Percentiles rank a stretch among this genome's conserved stretches.
phyloP scores from a whole-genome alignment of 1,139 yeast species.

The Spathaspora jeffriesii region DNA sequence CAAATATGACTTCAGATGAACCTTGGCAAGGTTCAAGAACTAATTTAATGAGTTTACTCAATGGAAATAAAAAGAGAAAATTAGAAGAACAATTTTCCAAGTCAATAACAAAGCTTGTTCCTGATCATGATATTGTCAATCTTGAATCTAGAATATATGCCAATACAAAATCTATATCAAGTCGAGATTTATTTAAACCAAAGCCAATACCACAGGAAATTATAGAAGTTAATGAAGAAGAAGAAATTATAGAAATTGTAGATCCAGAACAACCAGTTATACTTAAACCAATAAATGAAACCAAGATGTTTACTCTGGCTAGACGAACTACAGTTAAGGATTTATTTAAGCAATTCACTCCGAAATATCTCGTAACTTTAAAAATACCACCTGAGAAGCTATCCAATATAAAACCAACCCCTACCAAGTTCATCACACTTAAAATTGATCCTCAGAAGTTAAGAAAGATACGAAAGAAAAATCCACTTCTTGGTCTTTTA shows the following conservation, averaged over 20 bases:
- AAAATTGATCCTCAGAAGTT: slow-evolving; percentile 25
- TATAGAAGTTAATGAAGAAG: background rate
- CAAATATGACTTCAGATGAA: background rate
- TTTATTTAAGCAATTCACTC: slow-evolving; percentile 15
- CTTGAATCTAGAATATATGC: slow-evolving; percentile 3
- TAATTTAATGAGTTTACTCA: slow-evolving; percentile 7
- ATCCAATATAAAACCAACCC: background rate
- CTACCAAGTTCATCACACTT: slow-evolving; percentile 23
- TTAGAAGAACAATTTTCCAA: too few relatives aligned
- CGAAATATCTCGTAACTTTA: slow-evolving; percentile 5
- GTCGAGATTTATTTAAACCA: slow-evolving; percentile 3
- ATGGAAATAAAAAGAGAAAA: slow-evolving; percentile 12
- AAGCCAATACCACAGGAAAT: background rate
- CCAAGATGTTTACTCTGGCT: slow-evolving; percentile 9
- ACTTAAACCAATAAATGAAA: slow-evolving; percentile 5
- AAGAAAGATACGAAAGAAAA: background rate
- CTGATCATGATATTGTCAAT: background rate
- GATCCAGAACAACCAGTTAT: background rate
- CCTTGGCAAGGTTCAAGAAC: background rate
- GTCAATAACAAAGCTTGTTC: slow-evolving; percentile 17
- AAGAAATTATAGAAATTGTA: background rate
- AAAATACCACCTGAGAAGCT: background rate
- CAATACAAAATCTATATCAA: slow-evolving; percentile 2
- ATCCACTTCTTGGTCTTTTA: too few relatives aligned
- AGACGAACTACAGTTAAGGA: slow-evolving; percentile 27